Evolutionary conservation across 345 rosid genomes (phyloP), one percentile per base, ranked within the genome.

Genomic region (Populus deltoides): DNA sequence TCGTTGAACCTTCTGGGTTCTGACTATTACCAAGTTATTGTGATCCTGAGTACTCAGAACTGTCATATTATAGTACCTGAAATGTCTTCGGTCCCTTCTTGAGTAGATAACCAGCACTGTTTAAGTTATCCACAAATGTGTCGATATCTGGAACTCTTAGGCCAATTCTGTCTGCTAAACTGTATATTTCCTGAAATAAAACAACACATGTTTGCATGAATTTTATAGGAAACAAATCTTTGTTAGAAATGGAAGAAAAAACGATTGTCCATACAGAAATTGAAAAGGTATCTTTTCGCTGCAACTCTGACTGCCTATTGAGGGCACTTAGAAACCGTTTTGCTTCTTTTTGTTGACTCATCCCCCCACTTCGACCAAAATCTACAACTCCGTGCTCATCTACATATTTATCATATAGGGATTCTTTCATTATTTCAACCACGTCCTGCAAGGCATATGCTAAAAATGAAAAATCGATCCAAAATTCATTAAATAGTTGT

Each of bases 331-430:
- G 85, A 84, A 96, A 96, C 66, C 98, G 90, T 85, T 89, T 96
- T 73, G 97, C 97, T 85, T 96, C 98, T 77, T 93, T 96, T 77
- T 92, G 99, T 80, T 92, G 97, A 82, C 99, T 96, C 99, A 93
- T 93, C 74, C 98, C 99, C 38, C 99, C 97, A 73, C 98, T 91
- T 71, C 94, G 89, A 79, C 93, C 94, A 71, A 89, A 96, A 87
- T 96, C 97, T 80, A 92, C 97, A 78, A 84, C 73, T 71, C 99
- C 98, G 83, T 91, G 94, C 87, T 96, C 99, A 75, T 96, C 97
- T 53, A 91, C 88, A 81, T 88, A 94, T 87, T 92, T 91, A 80
- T 93, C 99, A 38, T 92, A 90, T 65, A 96, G 78, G n/a, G 99
- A 96, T 84, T 91, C 98, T 82, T 90, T 93, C 98, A 96, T 96